Evolutionary conservation across 345 rosid genomes (phyloP), one percentile per base, ranked within the genome.

Genomic region (Eucalyptus albens): DNA sequence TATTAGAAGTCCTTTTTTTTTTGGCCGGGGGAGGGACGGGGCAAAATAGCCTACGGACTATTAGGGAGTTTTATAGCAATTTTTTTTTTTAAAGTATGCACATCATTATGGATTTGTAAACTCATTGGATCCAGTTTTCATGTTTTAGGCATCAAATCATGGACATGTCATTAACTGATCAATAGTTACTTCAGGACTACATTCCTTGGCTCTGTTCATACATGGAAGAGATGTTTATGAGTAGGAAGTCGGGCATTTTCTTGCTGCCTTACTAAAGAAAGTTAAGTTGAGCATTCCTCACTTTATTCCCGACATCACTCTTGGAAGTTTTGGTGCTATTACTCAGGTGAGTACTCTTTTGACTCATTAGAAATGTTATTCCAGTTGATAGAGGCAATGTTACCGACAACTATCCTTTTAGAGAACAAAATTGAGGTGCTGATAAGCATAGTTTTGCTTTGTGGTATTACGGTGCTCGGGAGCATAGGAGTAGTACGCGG

Each of bases 281-380:
- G 99, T 96, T 87, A 96, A 96, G 88, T 93, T 97, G 88, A 96
- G 99, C 94, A 96, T 97, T 91, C 99, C 99, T 37, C 96, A 90
- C 92, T 95, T 96, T 92, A 94, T 97, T 92, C 99, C 99, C 59
- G 96, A 97, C 93, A 96, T 96, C 47, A 97, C 99, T 29, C 99
- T 97, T 90, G 99, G 99, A 50, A 97, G 99, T 92, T 97, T 97
- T 92, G 98, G 99, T 88, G 98, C 99, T 88, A 96, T 97, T 92
- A 96, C 98, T 88, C 99, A 96, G 97, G 99, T 95, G 55, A 69
- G 81, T 69, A 37, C 24, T 69, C 40, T 31, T 69, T 69, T 69
- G 22, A 69, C 42, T 69, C 81, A 31, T 69, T 69, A 31, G 33
- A 31, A 69, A 31, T 11, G 81, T 69, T 69, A 69, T 31, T 69